A percentile compares a stretch with the other conserved stretches of the same genome.
These are phyloP conservation scores for Abelmoschus esculentus DNA, from an alignment of 345 rosid genomes.

Conservation along the genomic window DNA sequence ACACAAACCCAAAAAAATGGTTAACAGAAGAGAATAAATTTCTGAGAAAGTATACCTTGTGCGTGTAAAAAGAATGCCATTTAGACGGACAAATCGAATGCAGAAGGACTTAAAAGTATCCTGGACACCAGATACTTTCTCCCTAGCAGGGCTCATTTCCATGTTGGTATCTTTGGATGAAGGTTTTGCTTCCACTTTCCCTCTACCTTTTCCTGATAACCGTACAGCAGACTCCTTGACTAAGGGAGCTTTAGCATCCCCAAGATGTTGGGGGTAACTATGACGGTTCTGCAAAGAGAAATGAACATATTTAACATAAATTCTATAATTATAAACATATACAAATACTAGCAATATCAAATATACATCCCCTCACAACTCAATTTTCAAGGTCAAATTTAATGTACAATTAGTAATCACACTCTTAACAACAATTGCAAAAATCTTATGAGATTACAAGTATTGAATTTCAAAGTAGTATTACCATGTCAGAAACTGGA, in stretches of 20 bases:
- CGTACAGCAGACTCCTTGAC: slow-evolving; percentile 34
- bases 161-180: slow-evolving; percentile 38
- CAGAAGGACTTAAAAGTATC: slow-evolving; percentile 59
- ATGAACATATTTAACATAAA: neutral
- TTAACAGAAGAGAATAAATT: slow-evolving; percentile 2
- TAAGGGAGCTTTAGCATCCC: slow-evolving; percentile 32
- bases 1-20: neutral
- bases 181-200: slow-evolving; percentile 43
- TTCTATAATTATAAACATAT: neutral
- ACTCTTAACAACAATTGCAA: neutral
- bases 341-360: neutral
- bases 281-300: slow-evolving; percentile 55
- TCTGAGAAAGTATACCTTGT: slow-evolving; percentile 49
- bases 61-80: slow-evolving; percentile 92
- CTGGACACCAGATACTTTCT: slow-evolving; percentile 29
- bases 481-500: neutral
- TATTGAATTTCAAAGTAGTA: neutral
- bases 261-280: slow-evolving; percentile 50
- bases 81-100: slow-evolving; percentile 72
- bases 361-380: neutral
- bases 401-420: neutral
- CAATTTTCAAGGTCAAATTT: neutral
- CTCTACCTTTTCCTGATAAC: slow-evolving; percentile 52
- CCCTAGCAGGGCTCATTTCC: slow-evolving; percentile 42
- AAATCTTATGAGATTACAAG: neutral